Conservation (phyloP, 1,284 basidiomycete genomes). For the Marasmius tenuissimus region DNA sequence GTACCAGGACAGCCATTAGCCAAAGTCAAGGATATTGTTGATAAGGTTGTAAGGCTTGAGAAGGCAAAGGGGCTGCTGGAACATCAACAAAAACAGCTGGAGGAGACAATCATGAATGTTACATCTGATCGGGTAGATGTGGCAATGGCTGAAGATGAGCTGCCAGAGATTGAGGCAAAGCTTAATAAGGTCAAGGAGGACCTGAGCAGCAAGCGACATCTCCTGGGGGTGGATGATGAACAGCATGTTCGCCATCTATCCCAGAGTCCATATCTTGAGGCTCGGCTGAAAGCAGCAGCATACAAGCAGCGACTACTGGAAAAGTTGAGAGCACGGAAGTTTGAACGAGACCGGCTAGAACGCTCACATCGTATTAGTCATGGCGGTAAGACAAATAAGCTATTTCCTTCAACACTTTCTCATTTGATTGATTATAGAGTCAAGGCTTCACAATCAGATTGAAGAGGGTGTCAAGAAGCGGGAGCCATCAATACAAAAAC, state of each 20-base stretch:
- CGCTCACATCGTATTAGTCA: background rate
- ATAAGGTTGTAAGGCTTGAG: too few relatives aligned
- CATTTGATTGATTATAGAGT: too few relatives aligned
- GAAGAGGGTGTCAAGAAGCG: background rate
- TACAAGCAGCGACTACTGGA: background rate
- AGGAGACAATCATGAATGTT: too few relatives aligned
- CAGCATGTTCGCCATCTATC: background rate
- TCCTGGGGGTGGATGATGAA: background rate
- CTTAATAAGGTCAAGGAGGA: too few relatives aligned
- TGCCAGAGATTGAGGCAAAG: too few relatives aligned
- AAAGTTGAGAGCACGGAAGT: slow-evolving; percentile 1
- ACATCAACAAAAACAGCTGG: too few relatives aligned
- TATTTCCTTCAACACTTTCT: background rate
- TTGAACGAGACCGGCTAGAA: slow-evolving; percentile 10
- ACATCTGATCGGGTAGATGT: too few relatives aligned
- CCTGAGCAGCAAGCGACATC: too few relatives aligned
- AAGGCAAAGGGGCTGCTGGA: too few relatives aligned
- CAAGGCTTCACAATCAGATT: slow-evolving; percentile 5
- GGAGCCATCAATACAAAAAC: slow-evolving; percentile 13
- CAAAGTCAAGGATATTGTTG: too few relatives aligned
- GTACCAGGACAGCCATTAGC: too few relatives aligned
- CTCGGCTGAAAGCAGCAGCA: slow-evolving; percentile 5
- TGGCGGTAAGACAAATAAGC: background rate
- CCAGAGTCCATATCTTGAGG: background rate
- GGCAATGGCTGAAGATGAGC: too few relatives aligned